Percentiles rank a stretch among this genome's conserved stretches.
Evolutionary conservation across 257 asterid genomes (phyloP).

Genomic region (Solanum neorickii): DNA sequence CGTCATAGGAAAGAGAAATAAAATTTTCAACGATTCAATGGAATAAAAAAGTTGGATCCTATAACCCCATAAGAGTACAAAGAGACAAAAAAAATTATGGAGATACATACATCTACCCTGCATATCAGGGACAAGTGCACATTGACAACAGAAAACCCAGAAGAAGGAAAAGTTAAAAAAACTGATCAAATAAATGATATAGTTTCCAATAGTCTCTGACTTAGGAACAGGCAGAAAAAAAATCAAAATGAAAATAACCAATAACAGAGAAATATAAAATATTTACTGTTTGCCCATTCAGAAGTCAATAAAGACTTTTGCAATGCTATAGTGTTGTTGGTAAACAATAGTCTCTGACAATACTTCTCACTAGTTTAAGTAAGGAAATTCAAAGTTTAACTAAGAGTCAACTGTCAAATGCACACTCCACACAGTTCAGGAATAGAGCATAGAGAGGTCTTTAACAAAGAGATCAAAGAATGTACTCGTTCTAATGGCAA

Average conservation of each 20-base stretch:
- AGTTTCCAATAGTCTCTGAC: not conserved
- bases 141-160: not conserved
- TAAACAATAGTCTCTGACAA: not conserved
- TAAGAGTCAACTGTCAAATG: not conserved
- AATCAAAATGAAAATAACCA: not conserved
- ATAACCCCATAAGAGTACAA: not conserved
- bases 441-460: not conserved
- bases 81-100: not conserved
- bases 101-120: not conserved
- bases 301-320: not conserved
- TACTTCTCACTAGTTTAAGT: not conserved
- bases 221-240: not conserved
- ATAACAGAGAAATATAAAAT: not conserved
- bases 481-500: slow-evolving; percentile 90
- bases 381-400: not conserved
- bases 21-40: not conserved
- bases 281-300: not conserved
- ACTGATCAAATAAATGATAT: not conserved
- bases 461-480: not conserved
- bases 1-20: not conserved
- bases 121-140: not conserved
- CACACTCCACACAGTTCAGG: not conserved
- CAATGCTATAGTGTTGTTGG: not conserved
- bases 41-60: not conserved
- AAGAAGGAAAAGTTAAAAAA: not conserved